A percentile compares a stretch with the other conserved stretches of the same genome.
phyloP scores from a whole-genome alignment of 2,329 filamentous ascomycete species.

The Fusarium anthophilum region DNA sequence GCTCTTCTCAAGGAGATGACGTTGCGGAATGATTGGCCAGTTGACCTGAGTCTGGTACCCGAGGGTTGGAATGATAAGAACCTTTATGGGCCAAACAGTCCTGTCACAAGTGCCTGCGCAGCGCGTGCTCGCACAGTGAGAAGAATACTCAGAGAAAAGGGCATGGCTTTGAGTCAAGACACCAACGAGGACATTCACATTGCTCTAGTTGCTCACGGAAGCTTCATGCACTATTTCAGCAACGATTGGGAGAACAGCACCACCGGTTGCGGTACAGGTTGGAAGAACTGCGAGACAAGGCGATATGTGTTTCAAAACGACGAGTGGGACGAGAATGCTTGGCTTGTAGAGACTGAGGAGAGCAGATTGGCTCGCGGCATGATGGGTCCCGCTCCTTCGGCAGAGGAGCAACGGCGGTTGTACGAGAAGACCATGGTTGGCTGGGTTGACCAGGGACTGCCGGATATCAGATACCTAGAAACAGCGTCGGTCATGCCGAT shows the following conservation, averaged over 20 bases:
- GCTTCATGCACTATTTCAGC: slow-evolving; percentile 32
- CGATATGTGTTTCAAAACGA: slow-evolving; percentile 23
- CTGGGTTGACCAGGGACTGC: slow-evolving; percentile 26
- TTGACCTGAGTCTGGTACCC: slow-evolving; percentile 18
- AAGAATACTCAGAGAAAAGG: slow-evolving; percentile 20
- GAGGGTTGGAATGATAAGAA: slow-evolving; percentile 24
- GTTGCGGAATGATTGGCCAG: slow-evolving; percentile 16
- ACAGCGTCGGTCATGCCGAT: slow-evolving; percentile 11
- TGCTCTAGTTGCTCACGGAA: slow-evolving; percentile 26
- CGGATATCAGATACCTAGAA: slow-evolving; percentile 17
- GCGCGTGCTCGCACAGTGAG: slow-evolving; percentile 21
- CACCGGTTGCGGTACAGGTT: slow-evolving; percentile 10
- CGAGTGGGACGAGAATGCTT: slow-evolving; percentile 23
- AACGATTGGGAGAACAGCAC: slow-evolving; percentile 31
- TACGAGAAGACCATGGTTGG: slow-evolving; percentile 28
- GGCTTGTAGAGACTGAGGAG: slow-evolving; percentile 25
- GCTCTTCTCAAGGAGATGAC: background rate
- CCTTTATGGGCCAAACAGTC: slow-evolving; percentile 27
- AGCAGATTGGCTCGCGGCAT: slow-evolving; percentile 19
- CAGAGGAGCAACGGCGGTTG: slow-evolving; percentile 15
- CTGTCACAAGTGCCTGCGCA: slow-evolving; percentile 19
- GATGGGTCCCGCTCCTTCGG: slow-evolving; percentile 1
- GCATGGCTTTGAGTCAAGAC: background rate
- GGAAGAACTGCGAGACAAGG: slow-evolving; percentile 31
- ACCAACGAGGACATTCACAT: slow-evolving; percentile 24